Percentiles rank a stretch among this genome's conserved stretches.
Evolutionary conservation across 129 eudicot genomes (phyloP).

Genomic region (Flaveria robusta): DNA sequence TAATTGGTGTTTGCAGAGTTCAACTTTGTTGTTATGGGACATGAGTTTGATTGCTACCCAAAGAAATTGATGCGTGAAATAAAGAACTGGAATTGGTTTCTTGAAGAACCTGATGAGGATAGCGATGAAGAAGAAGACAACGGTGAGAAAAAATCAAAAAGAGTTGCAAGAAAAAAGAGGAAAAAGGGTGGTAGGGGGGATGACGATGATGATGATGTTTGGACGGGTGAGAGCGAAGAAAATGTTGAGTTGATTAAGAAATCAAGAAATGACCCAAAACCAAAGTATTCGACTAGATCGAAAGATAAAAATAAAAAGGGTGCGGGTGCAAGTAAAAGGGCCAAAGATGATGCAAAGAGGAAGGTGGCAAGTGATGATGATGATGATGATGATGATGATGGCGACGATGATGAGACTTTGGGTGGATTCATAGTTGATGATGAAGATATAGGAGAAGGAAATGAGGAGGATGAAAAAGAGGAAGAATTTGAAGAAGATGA

Average conservation of each 20-base stretch:
- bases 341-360: neutral
- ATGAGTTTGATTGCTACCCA: constrained; percentile 73
- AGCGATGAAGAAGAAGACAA: constrained; percentile 52
- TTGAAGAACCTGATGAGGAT: constrained; percentile 55
- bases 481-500: constrained; percentile 55
- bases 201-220: constrained; percentile 62
- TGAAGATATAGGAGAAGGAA: constrained; percentile 42
- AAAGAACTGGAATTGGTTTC: constrained; percentile 78
- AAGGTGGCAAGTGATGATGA: constrained; percentile 39
- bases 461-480: constrained; percentile 39
- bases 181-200: constrained; percentile 44
- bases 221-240: constrained; percentile 83
- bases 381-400: constrained; percentile 51
- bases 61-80: constrained; percentile 54
- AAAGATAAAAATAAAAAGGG: constrained; percentile 40
- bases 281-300: constrained; percentile 70
- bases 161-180: constrained; percentile 42
- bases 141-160: constrained; percentile 44
- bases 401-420: constrained; percentile 56
- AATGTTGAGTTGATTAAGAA: constrained; percentile 47
- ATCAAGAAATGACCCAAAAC: constrained; percentile 44
- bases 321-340: constrained; percentile 21
- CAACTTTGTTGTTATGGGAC: constrained; percentile 72
- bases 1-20: constrained; percentile 56
- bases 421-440: constrained; percentile 83